Evolutionary conservation across 257 asterid genomes (phyloP).

Genomic region (Petrea volubilis): DNA sequence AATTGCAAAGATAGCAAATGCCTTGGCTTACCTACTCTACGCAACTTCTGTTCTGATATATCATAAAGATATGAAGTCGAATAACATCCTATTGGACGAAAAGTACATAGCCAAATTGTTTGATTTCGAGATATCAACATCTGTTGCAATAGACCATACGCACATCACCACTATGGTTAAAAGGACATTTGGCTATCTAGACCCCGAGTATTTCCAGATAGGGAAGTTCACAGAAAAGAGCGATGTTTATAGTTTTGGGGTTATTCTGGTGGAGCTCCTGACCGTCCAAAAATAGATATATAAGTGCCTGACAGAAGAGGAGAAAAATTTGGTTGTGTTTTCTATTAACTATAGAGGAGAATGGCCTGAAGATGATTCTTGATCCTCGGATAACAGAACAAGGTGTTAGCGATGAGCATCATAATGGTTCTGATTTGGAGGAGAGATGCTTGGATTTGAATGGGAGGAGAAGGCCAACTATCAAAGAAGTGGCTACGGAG

Average conservation of each 20-base stretch:
- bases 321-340: conserved; percentile 31
- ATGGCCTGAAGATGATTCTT: conserved; percentile 19
- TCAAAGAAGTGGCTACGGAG: conserved; percentile 38
- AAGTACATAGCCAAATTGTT: conserved; percentile 33
- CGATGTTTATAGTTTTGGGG: conserved; percentile 43
- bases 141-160: conserved; percentile 23
- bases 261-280: conserved; percentile 39
- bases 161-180: conserved; percentile 37
- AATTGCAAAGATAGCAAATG: conserved; percentile 29
- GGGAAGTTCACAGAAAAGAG: conserved; percentile 38
- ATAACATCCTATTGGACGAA: conserved; percentile 36
- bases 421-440: conserved; percentile 27
- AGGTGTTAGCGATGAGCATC: conserved; percentile 22
- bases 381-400: conserved; percentile 31
- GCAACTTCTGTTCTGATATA: conserved; percentile 32
- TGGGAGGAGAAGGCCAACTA: conserved; percentile 34
- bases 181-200: conserved; percentile 40
- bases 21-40: conserved; percentile 40
- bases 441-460: conserved; percentile 31
- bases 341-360: conserved; percentile 24
- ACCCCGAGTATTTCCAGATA: conserved; percentile 39
- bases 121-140: conserved; percentile 37
- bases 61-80: conserved; percentile 43
- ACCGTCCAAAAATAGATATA: conserved; percentile 34
- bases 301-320: conserved; percentile 18